Conservation (phyloP, 192 early-diverging fungal species). For the Chytriomyces confervae region DNA sequence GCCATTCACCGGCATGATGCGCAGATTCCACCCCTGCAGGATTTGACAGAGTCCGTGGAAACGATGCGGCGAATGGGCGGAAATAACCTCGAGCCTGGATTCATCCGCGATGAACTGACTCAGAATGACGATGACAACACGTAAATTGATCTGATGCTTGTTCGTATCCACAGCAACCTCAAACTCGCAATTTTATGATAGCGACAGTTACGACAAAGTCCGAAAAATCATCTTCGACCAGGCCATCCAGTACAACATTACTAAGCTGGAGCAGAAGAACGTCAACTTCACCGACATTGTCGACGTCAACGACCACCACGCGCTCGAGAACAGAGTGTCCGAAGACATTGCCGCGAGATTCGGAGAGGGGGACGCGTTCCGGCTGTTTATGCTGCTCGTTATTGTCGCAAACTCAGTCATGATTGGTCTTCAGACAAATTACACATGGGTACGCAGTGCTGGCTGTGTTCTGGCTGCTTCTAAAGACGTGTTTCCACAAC, state of each 20-base stretch:
- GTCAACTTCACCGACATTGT: constrained; percentile 47
- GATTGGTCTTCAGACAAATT: constrained; percentile 47
- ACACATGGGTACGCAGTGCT: constrained; percentile 15
- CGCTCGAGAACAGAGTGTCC: constrained; percentile 44
- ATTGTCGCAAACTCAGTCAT: constrained; percentile 47
- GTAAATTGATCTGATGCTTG: neutral
- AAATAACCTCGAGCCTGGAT: constrained; percentile 19
- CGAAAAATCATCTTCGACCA: constrained; percentile 49
- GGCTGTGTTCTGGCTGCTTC: neutral
- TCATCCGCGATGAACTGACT: neutral
- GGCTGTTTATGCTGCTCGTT: constrained; percentile 40
- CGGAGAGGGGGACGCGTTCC: constrained; percentile 48
- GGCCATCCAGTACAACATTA: constrained; percentile 48
- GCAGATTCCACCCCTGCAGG: neutral
- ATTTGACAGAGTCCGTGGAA: constrained; percentile 1
- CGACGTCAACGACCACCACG: constrained; percentile 44
- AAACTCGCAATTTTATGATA: neutral
- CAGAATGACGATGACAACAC: constrained; percentile 40
- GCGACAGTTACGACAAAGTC: constrained; percentile 47
- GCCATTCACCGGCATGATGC: neutral
- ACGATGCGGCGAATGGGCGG: constrained; percentile 8
- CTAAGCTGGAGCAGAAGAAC: constrained; percentile 43
- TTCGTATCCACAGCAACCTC: neutral
- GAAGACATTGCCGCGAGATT: constrained; percentile 45
- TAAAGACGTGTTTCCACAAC: constrained; percentile 2